Percentiles rank a stretch among this genome's conserved stretches.
phyloP scores from a whole-genome alignment of 202 grass and related monocot genomes.

The Bolboschoenoplectus hybrid region DNA sequence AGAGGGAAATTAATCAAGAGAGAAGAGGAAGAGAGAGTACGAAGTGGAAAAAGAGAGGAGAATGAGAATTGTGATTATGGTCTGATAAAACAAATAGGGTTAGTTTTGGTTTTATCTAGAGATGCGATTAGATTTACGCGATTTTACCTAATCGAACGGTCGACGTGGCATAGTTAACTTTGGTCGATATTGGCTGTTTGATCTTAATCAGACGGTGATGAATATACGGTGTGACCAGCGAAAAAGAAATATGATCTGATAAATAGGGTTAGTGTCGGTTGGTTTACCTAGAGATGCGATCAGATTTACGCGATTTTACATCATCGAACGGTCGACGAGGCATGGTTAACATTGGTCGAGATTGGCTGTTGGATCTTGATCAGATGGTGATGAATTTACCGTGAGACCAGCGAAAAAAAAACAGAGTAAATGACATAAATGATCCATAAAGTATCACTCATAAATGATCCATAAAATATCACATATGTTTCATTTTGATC shows the following conservation, averaged over 20 bases:
- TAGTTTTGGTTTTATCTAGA: neutral
- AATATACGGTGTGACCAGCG: too few species aligned
- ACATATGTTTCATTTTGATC: too few species aligned
- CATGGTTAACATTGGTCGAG: neutral
- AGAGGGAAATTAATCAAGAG: too few species aligned
- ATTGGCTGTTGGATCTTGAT: neutral
- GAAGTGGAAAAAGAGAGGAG: neutral
- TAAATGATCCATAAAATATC: too few species aligned
- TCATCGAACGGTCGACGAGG: neutral
- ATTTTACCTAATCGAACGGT: too few species aligned
- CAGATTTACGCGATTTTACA: neutral
- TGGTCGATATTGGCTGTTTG: too few species aligned
- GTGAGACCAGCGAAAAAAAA: neutral
- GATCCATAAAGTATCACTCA: too few species aligned
- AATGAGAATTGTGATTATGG: conserved; percentile 5
- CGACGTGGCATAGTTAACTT: too few species aligned
- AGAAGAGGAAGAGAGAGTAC: neutral
- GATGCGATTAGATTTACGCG: neutral
- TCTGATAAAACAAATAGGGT: neutral
- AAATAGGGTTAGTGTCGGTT: conserved; percentile 19
- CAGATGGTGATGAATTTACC: neutral
- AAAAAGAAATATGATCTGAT: too few species aligned
- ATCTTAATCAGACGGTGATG: too few species aligned
- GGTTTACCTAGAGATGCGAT: neutral
- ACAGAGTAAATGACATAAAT: neutral